Evolutionary conservation across 2,329 filamentous ascomycete species (phyloP).

Genomic region (Sporothrix phasma): DNA sequence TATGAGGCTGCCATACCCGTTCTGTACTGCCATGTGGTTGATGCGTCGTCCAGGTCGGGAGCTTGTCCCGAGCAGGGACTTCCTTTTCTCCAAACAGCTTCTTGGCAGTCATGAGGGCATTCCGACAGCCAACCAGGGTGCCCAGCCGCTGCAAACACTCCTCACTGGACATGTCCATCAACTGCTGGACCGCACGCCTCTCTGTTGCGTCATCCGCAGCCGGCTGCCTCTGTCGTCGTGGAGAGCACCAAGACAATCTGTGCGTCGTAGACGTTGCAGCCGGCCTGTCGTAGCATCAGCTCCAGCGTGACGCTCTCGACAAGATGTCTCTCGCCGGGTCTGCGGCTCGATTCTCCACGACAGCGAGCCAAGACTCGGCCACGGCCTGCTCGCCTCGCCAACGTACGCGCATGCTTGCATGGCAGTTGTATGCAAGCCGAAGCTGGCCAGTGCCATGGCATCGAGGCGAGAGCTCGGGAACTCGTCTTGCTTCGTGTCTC

Average conservation of each 20-base stretch:
- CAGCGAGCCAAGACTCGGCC: too few species aligned
- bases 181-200: conserved; percentile 36
- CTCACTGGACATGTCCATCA: conserved; percentile 45
- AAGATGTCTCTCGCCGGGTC: conserved; percentile 26
- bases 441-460: conserved; percentile 39
- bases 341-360: too few species aligned
- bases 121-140: conserved; percentile 41
- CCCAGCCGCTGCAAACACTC: conserved; percentile 43
- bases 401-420: conserved; percentile 35
- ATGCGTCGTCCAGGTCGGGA: too few species aligned
- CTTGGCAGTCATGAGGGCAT: conserved; percentile 41
- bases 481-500: conserved; percentile 24
- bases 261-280: conserved; percentile 63
- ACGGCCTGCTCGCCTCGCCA: conserved; percentile 39
- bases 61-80: not conserved
- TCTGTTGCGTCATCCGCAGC: not conserved
- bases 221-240: conserved; percentile 12
- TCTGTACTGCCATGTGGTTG: too few species aligned
- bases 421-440: conserved; percentile 32
- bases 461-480: conserved; percentile 31
- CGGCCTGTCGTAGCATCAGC: conserved; percentile 52
- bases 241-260: conserved; percentile 49
- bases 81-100: not conserved
- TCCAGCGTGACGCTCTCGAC: conserved; percentile 57
- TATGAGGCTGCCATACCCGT: too few species aligned